Evolutionary conservation across 2,329 filamentous ascomycete species (phyloP).

Genomic region (Pseudocercospora fuligena): DNA sequence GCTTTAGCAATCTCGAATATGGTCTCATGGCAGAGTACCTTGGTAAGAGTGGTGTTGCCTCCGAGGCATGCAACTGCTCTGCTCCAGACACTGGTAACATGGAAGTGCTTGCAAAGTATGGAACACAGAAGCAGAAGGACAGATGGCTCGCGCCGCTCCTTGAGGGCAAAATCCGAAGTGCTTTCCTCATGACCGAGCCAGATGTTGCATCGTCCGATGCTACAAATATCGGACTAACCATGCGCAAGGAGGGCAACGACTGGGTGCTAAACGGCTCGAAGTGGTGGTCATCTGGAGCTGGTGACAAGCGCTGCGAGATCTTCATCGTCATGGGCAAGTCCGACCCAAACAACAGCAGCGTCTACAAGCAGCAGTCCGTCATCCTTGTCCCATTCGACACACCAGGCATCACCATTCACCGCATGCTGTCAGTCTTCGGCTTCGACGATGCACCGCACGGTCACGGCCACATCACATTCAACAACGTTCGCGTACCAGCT

Average conservation of each 20-base stretch:
- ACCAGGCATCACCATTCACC: constrained; percentile 85
- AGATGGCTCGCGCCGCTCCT: constrained; percentile 56
- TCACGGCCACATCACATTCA: constrained; percentile 89
- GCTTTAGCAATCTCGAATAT: constrained; percentile 94
- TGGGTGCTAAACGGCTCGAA: constrained; percentile 96
- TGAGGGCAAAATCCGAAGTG: constrained; percentile 54
- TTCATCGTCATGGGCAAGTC: constrained; percentile 98
- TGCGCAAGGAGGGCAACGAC: constrained; percentile 80
- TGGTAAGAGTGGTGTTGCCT: constrained; percentile 81
- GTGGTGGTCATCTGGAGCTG: constrained; percentile 98
- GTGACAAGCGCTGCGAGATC: constrained; percentile 86
- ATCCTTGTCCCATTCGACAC: constrained; percentile 82
- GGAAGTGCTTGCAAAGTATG: constrained; percentile 58
- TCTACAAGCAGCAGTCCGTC: constrained; percentile 92
- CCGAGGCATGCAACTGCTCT: constrained; percentile 79
- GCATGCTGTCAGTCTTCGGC: constrained; percentile 93
- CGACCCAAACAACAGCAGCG: constrained; percentile 72
- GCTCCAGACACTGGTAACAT: constrained; percentile 59
- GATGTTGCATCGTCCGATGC: constrained; percentile 57
- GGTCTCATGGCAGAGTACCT: constrained; percentile 96
- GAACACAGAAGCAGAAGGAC: constrained; percentile 55
- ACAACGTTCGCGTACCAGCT: constrained; percentile 84
- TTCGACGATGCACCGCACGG: constrained; percentile 98
- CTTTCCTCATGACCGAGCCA: constrained; percentile 53
- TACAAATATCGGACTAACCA: constrained; percentile 65